These are phyloP conservation scores for Halenospora varia DNA, from an alignment of 495 filamentous ascomycete genomes.

Conservation along the genomic window DNA sequence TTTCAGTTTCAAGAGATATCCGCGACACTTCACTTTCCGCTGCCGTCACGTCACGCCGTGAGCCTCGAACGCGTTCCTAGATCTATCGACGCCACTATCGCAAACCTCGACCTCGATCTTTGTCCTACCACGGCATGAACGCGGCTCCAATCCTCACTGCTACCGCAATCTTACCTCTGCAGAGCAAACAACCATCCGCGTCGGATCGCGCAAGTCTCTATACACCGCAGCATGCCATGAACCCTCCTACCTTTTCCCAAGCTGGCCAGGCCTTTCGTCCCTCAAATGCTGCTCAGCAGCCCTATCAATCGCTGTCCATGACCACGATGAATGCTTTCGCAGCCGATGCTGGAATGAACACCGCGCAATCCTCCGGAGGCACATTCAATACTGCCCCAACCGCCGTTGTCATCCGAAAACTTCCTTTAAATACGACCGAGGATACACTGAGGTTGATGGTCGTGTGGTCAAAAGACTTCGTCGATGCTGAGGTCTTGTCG, in stretches of 20 bases:
- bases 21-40: neutral
- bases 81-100: constrained; percentile 8
- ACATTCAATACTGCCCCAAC: constrained; percentile 16
- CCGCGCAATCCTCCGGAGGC: constrained; percentile 12
- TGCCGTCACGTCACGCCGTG: neutral
- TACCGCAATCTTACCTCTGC: constrained; percentile 6
- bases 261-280: constrained; percentile 22
- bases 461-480: constrained; percentile 77
- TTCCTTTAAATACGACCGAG: constrained; percentile 67
- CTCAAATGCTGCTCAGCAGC: constrained; percentile 20
- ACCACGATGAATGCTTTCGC: constrained; percentile 26
- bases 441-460: constrained; percentile 78
- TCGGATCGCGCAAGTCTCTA: constrained; percentile 16
- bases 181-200: neutral
- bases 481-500: constrained; percentile 67
- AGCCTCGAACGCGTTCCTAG: constrained; percentile 1
- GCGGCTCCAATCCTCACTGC: constrained; percentile 9
- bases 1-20: neutral
- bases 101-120: neutral
- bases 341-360: constrained; percentile 13
- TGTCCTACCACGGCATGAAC: constrained; percentile 21
- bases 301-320: constrained; percentile 25
- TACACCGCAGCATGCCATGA: constrained; percentile 28
- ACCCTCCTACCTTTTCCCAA: constrained; percentile 22
- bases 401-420: constrained; percentile 60